These are phyloP conservation scores for Tolypocladium capitatum DNA, from an alignment of 2,329 filamentous ascomycete genomes.

Conservation along the genomic window DNA sequence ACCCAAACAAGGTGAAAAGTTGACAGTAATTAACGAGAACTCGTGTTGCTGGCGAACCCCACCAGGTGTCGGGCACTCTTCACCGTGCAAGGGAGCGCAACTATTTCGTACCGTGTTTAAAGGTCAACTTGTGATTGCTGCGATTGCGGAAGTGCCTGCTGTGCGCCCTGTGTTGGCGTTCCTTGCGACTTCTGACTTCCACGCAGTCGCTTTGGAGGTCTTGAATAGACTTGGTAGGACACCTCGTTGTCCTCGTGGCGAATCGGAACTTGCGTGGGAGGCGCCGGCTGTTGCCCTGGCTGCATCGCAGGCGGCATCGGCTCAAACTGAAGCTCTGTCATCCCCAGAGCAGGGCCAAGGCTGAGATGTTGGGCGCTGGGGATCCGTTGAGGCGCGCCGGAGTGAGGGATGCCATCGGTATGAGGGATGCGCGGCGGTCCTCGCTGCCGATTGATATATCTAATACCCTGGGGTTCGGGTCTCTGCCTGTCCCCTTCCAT, in stretches of 20 bases:
- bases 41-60: too few species aligned
- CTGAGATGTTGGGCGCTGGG: slow-evolving; percentile 1
- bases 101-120: too few species aligned
- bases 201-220: slow-evolving; percentile 17
- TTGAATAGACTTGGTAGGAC: slow-evolving; percentile 16
- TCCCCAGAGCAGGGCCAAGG: slow-evolving; percentile 9
- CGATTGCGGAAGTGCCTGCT: not conserved
- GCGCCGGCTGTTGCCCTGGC: slow-evolving; percentile 11
- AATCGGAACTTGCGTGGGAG: slow-evolving; percentile 14
- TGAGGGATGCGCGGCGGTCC: not conserved
- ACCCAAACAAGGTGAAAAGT: not conserved
- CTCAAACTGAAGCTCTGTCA: slow-evolving; percentile 16
- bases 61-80: not conserved
- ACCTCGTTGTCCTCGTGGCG: slow-evolving; percentile 4
- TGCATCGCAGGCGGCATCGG: slow-evolving; percentile 12
- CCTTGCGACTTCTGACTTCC: slow-evolving; percentile 8
- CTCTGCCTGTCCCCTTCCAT: slow-evolving; percentile 20
- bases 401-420: not conserved
- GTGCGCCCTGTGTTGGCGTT: not conserved
- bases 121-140: too few species aligned
- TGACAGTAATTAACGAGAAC: too few species aligned
- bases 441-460: slow-evolving; percentile 8
- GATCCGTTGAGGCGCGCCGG: slow-evolving; percentile 4
- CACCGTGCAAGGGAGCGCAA: too few species aligned
- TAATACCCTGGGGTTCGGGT: slow-evolving; percentile 12